Base-by-base conservation (phyloP, 805 yeast genomes). In the Candida lessepsii region DNA sequence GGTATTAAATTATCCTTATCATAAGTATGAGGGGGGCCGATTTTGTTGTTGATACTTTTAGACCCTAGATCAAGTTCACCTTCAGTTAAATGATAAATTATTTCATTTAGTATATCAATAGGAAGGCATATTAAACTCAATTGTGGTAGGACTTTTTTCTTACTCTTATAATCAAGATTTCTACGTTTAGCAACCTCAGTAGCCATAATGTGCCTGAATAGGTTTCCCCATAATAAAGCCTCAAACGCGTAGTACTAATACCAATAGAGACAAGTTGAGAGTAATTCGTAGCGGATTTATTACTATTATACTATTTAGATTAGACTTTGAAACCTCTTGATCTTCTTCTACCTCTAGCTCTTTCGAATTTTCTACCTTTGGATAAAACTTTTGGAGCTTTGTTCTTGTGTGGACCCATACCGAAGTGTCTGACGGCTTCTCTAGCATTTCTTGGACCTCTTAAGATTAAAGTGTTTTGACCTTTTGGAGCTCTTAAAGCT, bases 311-410 rank as follows among this genome's bases (percentile, higher is more conserved):
- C 27, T 32, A 25, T 14, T 34, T 33, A 38, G 32, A 6, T 88
- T 91, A 93, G 78, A 93, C 99, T 86, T 93, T 93, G 99, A 93
- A 93, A 81, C 96, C 99, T 84, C 95, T 89, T 60, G 98, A 90
- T 74, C 80, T 84, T 81, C 99, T 83, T 77, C 85, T 95, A 84
- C 99, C 99, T 87, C 99, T 93, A 67, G 97, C 99, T 78, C 93
- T 89, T 84, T 93, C 99, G 84, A 93, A 93, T 81, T 93, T 93
- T 85, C 98, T 93, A 75, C 99, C 99, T 74, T 80, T 89, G 53
- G 98, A 91, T 67, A 75, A 65, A 75, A 93, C 83, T 81, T 95
- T 89, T 78, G 99, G 99, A 67, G 98, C 98, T 88, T 93, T 93
- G 79, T 81, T 77, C 83, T 88, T 88, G 95, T 93, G 99, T 69